phyloP scores from a whole-genome alignment of 305 asterid genomes.

The Petunia hybrid region DNA sequence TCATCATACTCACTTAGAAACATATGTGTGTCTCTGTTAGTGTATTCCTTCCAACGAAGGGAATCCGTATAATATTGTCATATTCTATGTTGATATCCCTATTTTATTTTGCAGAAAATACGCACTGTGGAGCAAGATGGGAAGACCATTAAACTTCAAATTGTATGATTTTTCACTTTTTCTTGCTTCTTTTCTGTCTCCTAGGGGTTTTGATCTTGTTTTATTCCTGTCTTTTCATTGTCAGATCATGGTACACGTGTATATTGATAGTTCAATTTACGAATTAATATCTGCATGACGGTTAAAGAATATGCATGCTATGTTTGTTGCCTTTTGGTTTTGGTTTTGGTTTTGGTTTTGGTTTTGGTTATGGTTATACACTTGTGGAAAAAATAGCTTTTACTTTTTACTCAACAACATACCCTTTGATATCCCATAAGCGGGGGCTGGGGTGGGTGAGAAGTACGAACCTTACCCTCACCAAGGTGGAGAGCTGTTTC shows the following conservation, averaged over 20 bases:
- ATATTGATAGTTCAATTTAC: neutral
- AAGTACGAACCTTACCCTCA: too few relatives aligned
- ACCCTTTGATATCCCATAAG: too few relatives aligned
- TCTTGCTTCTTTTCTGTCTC: neutral
- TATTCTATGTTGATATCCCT: constrained; percentile 17
- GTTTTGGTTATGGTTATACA: neutral
- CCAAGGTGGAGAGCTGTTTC: too few relatives aligned
- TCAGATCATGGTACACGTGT: neutral
- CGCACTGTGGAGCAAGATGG: constrained; percentile 94
- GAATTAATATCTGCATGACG: neutral
- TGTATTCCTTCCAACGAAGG: neutral
- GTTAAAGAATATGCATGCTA: neutral
- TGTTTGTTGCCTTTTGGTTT: neutral
- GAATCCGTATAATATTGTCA: neutral
- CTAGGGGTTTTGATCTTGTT: neutral
- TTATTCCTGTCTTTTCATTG: neutral
- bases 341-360: neutral
- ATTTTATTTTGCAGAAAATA: constrained; percentile 67
- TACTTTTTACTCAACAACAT: neutral
- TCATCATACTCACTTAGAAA: constrained; percentile 15
- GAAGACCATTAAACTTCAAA: constrained; percentile 88
- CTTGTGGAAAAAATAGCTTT: neutral
- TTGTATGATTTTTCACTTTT: constrained; percentile 51
- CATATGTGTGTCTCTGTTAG: constrained; percentile 13
- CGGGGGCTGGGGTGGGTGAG: too few relatives aligned